Base-by-base conservation (phyloP, 2,329 filamentous ascomycete species). In the Botrytis aclada region DNA sequence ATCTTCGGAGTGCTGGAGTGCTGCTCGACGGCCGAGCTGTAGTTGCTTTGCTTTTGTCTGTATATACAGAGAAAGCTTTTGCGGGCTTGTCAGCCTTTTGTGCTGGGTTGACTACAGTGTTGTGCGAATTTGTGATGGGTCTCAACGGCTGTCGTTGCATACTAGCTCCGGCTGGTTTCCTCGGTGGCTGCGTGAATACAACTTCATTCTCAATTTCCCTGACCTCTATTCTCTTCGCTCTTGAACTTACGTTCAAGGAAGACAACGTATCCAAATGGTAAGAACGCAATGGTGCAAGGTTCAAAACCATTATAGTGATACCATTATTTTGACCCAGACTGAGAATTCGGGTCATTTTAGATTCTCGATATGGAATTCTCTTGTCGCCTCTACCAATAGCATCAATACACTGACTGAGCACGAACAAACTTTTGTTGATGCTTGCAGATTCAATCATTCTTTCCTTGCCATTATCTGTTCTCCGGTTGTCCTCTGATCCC, bases 391-490 rank as follows among this genome's bases (percentile, higher is more conserved):
- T 85, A 1, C 92, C 93, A 80, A 98, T 98, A 72, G 95, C 95
- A 81, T 98, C 95, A 70, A 98, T 95, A 79, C 95, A 98, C 81
- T 97, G 94, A 61, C 94, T 95, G 66, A 98, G 84, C 29, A 98
- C 95, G 79, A 98, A 98, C 10, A 98, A 86, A 76, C 93, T 97
- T 84, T 98, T 98, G 87, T 98, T 98, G 85, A 98, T 98, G 79
- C 93, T 95, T 0, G 95, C 94, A 56, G 94, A 97, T 82, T 98
- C 95, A n/a, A 97, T 89, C 81, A 98, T 86, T 39, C 95, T 88
- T 82, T 97, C 94, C 81, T 95, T 96, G 78, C 91, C 94, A 82
- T 98, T 98, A 70, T 97, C 95, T 0, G 95, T 98, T 67, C 95
- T 87, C 66, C 95, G 88, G 81, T 98, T 98, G 82, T 98, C 95